A percentile compares a stretch with the other conserved stretches of the same genome.
These are phyloP conservation scores for Diaporthe vexans DNA, from an alignment of 2,329 filamentous ascomycete genomes.

Conservation along the genomic window DNA sequence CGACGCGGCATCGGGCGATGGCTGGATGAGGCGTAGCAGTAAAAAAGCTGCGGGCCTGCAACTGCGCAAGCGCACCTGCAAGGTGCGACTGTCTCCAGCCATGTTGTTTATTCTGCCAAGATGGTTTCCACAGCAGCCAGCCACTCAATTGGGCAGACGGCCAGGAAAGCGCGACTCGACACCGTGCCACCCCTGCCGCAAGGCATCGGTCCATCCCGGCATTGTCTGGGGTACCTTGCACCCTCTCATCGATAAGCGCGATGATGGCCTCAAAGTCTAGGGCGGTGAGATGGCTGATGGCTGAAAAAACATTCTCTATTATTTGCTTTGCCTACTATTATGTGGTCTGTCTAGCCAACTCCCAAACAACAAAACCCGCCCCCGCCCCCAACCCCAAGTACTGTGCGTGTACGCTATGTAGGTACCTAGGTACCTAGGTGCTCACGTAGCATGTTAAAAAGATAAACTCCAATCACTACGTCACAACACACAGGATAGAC, in stretches of 20 bases:
- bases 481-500: neutral
- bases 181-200: conserved; percentile 33
- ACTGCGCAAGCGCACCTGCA: conserved; percentile 29
- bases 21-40: conserved; percentile 24
- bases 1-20: conserved; percentile 17
- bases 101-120: conserved; percentile 39
- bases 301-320: neutral
- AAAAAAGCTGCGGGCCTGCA: conserved; percentile 2
- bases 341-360: too few species aligned
- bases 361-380: too few species aligned
- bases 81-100: conserved; percentile 35
- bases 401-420: neutral
- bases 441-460: neutral
- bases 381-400: neutral
- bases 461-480: neutral
- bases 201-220: conserved; percentile 28
- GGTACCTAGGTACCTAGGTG: too few species aligned
- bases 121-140: conserved; percentile 34
- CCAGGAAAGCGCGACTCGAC: conserved; percentile 27
- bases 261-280: neutral
- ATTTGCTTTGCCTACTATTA: neutral
- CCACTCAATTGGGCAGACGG: conserved; percentile 28
- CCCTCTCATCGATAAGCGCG: neutral
- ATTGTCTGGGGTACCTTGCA: conserved; percentile 19
- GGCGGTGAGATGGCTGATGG: conserved; percentile 8